Base-by-base conservation (phyloP, 2,329 filamentous ascomycete species). In the Ascocoryne sarcoides region DNA sequence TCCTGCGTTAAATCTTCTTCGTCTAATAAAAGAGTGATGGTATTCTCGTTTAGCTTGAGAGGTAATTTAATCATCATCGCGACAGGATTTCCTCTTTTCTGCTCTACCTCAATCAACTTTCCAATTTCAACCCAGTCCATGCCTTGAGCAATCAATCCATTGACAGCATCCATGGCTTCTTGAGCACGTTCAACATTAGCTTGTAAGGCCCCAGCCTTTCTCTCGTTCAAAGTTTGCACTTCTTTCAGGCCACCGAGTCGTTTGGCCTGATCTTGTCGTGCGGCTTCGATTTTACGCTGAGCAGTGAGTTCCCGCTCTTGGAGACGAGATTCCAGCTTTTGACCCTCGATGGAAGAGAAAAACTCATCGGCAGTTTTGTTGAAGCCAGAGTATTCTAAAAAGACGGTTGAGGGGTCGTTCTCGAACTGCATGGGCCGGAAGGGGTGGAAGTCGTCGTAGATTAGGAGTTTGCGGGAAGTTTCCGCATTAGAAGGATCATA, bases 81-180 rank as follows among this genome's bases (percentile, higher is more conserved):
- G 5, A 98, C 88, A 0, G 85, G 77, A 50, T 98, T 98, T 19
- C 77, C 71, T 36, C 80, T 72, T 45, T 70, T 77, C 60, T 93
- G 84, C 59, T 96, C 90, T 50, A 87, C 76, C 59, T 95, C 87
- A 38, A 98, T 84, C 46, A 98, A 66, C 43, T 82, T 84, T 8
- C 76, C 86, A 54, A 96, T 89, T 50, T 95, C 84, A 9, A 87
- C 79, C 92, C 92, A 98, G 54, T 98, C 92, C 88, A 96, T 96
- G 9, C 90, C 90, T 56, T 95, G 87, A 4, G 77, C 77, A 44
- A 98, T 77, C n/a, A 96, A 67, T 1, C 86, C 85, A 60, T 94
- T 96, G 39, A 98, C 82, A 3, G 92, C 88, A 59, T 88, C 85
- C 60, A 88, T 88, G 4, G 87, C 88, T 64, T 96, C 92, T 59